A percentile compares a stretch with the other conserved stretches of the same genome.
Conservation (phyloP, 2,329 filamentous ascomycete genomes). For the Exophiala mesophila region DNA sequence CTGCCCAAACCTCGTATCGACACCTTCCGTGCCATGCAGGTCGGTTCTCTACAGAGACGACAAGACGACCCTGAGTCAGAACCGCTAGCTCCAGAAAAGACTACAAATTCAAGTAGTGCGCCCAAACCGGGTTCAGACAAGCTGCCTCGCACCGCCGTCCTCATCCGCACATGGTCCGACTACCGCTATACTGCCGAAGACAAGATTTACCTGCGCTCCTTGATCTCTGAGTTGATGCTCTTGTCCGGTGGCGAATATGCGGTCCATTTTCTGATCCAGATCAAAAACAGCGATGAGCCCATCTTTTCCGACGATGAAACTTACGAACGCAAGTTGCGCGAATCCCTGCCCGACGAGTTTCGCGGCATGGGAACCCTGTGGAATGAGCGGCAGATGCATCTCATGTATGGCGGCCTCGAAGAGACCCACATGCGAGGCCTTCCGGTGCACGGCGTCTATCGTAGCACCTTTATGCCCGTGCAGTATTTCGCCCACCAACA, state of each 20-base stretch:
- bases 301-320: constrained; percentile 76
- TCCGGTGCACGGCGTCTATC: constrained; percentile 86
- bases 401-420: constrained; percentile 81
- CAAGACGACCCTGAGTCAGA: constrained; percentile 11
- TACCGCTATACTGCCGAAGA: constrained; percentile 74
- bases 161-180: constrained; percentile 75
- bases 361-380: constrained; percentile 82
- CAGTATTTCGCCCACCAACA: constrained; percentile 87
- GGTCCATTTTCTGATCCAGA: constrained; percentile 78
- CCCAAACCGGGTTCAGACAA: constrained; percentile 25
- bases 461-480: constrained; percentile 88
- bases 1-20: constrained; percentile 35
- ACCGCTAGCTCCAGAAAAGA: constrained; percentile 1
- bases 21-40: constrained; percentile 26
- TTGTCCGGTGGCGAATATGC: constrained; percentile 76
- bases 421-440: constrained; percentile 68
- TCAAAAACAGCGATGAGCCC: constrained; percentile 70
- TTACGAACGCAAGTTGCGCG: constrained; percentile 66
- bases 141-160: constrained; percentile 62
- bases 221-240: constrained; percentile 73
- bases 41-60: constrained; percentile 5
- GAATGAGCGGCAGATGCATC: constrained; percentile 89
- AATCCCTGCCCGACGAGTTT: constrained; percentile 74
- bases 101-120: constrained; percentile 15
- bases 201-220: constrained; percentile 72